Conservation (phyloP, 2,329 filamentous ascomycete genomes). For the Calonectria ilicicola region DNA sequence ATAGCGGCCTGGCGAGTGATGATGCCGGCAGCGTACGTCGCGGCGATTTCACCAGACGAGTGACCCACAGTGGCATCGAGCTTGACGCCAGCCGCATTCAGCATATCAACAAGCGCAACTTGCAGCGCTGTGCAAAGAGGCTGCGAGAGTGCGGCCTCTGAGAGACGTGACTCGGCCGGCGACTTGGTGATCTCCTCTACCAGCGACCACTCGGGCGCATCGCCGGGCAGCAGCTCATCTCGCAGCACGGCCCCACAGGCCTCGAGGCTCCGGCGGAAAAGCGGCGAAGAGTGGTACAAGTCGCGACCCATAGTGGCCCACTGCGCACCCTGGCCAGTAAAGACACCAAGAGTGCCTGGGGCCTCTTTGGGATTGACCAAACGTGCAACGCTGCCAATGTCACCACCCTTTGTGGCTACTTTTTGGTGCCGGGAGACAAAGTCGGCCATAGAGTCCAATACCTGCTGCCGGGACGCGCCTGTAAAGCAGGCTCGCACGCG, state of each 20-base stretch:
- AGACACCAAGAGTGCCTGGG: neutral
- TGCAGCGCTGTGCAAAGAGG: conserved; percentile 46
- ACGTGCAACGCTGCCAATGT: neutral
- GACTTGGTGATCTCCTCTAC: conserved; percentile 38
- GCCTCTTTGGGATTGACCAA: neutral
- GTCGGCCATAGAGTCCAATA: neutral
- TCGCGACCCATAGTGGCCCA: conserved; percentile 48
- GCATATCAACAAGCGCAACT: conserved; percentile 42
- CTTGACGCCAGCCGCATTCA: conserved; percentile 44
- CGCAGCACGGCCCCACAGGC: conserved; percentile 37
- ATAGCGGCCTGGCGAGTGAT: conserved; percentile 45
- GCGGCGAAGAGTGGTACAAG: conserved; percentile 33
- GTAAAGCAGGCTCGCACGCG: neutral
- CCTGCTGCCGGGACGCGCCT: neutral
- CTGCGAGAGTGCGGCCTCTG: conserved; percentile 44
- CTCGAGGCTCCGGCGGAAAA: conserved; percentile 28
- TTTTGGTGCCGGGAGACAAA: neutral
- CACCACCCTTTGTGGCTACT: neutral
- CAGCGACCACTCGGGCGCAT: conserved; percentile 43
- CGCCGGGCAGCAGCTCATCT: conserved; percentile 26
- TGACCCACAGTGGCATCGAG: conserved; percentile 57
- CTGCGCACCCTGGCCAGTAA: conserved; percentile 45
- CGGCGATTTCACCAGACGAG: conserved; percentile 62
- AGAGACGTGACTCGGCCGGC: conserved; percentile 25
- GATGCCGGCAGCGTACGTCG: conserved; percentile 60